Evolutionary conservation across 768 basidiomycete genomes (phyloP).

Genomic region (Cubamyces lactineus): DNA sequence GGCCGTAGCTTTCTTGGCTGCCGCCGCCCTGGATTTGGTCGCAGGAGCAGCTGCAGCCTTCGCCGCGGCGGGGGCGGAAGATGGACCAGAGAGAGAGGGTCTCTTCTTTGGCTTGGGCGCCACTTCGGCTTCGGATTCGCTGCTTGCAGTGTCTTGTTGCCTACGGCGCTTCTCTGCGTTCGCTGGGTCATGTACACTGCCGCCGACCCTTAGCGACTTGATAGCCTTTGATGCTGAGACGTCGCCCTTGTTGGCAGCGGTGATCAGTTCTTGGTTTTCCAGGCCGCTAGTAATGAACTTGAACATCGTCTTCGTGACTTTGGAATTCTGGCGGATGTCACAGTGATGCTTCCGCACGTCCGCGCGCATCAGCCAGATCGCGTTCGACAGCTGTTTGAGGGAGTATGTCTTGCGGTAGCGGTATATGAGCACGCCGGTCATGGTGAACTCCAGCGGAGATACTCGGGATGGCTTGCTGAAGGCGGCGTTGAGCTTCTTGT

Average conservation of each 20-base stretch:
- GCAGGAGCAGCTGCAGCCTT: too few species aligned
- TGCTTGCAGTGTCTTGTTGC: background rate
- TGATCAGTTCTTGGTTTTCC: background rate
- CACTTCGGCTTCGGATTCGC: conserved; percentile 10
- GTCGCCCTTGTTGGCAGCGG: conserved; percentile 20
- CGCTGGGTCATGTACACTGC: background rate
- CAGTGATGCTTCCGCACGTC: conserved; percentile 55
- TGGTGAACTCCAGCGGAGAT: conserved; percentile 70
- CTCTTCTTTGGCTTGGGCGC: conserved; percentile 9
- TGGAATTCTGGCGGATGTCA: conserved; percentile 66
- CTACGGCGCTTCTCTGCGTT: conserved; percentile 17
- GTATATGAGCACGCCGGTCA: conserved; percentile 58
- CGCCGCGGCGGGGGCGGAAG: background rate
- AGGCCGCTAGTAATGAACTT: conserved; percentile 45
- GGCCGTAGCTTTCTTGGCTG: background rate
- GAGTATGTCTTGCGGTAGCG: conserved; percentile 44
- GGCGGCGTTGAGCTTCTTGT: conserved; percentile 38
- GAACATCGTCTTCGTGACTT: conserved; percentile 60
- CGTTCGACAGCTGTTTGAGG: conserved; percentile 44
- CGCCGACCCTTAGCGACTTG: background rate
- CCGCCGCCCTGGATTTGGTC: background rate
- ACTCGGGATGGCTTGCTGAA: conserved; percentile 47
- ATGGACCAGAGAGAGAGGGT: background rate
- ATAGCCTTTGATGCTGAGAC: conserved; percentile 8
- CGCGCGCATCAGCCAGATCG: conserved; percentile 55